Percentiles rank a stretch among this genome's conserved stretches.
Conservation (phyloP, 805 yeast genomes). For the Candida piceae region DNA sequence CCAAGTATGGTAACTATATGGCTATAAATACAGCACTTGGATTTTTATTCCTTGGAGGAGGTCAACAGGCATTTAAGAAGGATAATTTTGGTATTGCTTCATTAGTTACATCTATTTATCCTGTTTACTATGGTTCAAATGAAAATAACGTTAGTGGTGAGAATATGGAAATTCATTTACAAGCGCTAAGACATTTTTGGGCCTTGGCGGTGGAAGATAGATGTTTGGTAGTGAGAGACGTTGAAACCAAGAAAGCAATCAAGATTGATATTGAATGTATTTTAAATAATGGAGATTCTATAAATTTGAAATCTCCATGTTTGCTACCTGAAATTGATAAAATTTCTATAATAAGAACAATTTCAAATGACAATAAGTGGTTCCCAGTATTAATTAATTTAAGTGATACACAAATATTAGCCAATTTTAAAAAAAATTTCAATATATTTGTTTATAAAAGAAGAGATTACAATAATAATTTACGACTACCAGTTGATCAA, state of each 20-base stretch:
- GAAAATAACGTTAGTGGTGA: conserved; percentile 25
- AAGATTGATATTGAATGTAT: conserved; percentile 36
- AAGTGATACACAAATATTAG: conserved; percentile 36
- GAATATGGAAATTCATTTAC: conserved; percentile 61
- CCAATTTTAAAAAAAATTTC: conserved; percentile 37
- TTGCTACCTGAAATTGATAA: conserved; percentile 55
- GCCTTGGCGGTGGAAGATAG: conserved; percentile 75
- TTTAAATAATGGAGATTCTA: conserved; percentile 33
- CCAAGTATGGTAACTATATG: conserved; percentile 66
- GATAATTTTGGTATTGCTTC: conserved; percentile 63
- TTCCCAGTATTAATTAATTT: conserved; percentile 40
- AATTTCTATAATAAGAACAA: conserved; percentile 44
- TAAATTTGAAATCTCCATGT: conserved; percentile 52
- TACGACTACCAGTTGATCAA: conserved; percentile 18
- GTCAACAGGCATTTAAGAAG: conserved; percentile 74
- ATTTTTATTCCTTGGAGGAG: conserved; percentile 84
- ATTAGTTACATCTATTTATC: conserved; percentile 71
- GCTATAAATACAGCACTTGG: conserved; percentile 82
- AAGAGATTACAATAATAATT: conserved; percentile 34
- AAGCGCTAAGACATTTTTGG: conserved; percentile 90
- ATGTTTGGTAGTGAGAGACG: conserved; percentile 74
- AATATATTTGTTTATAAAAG: conserved; percentile 50
- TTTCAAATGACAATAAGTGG: conserved; percentile 33
- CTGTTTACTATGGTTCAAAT: conserved; percentile 43
- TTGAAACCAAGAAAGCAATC: conserved; percentile 52